Evolutionary conservation across 2,329 filamentous ascomycete genomes (phyloP), one percentile per base, ranked within the genome.

Genomic region (Zalaria sp.): DNA sequence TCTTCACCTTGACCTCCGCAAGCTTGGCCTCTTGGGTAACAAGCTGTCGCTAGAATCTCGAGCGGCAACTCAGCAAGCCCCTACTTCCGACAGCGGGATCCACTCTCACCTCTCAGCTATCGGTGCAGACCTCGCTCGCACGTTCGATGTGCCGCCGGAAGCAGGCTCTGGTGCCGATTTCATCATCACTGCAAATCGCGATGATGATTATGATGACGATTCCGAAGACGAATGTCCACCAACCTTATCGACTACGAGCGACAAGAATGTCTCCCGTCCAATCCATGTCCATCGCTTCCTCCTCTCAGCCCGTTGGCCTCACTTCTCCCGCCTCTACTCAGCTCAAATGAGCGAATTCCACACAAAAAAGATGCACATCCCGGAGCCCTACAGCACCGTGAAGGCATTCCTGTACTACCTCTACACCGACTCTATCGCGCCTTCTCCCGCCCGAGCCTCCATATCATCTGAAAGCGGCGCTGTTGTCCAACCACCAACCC

Each of bases 291-390:
- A 98, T 61, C 86, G 85, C 46, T 79, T 98, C 43, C 95, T 98
- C 41, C 72, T 98, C 5, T 85, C 93, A 59, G 83, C 91, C 18
- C 83, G 91, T 40, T 98, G 91, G 91, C 88, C 91, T 27, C 91
- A 98, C 61, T 98, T 98, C 64, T 79, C 83, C 34, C 81, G 91
- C 10, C 69, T 98, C 3, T 96, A 93, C 67, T 81, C 82, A 40
- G 79, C 89, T 4, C 87, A 95, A 56, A 98, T 98, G 91, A 80
- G 83, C 8, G 91, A 98, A 59, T 98, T 93, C 54, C 91, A 98
- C 58, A 91, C 86, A 10, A 91, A 91, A 55, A 87, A 84, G 61
- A 91, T 98, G 82, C 89, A 98, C 62, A 94, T 98, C 36, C 89
- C 91, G 0, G 93, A 98, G 56, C 88, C 89, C 1, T 96, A 95